A percentile compares a stretch with the other conserved stretches of the same genome.
Evolutionary conservation across 306 rosid genomes (phyloP).

Genomic region (Sophora flavescens): DNA sequence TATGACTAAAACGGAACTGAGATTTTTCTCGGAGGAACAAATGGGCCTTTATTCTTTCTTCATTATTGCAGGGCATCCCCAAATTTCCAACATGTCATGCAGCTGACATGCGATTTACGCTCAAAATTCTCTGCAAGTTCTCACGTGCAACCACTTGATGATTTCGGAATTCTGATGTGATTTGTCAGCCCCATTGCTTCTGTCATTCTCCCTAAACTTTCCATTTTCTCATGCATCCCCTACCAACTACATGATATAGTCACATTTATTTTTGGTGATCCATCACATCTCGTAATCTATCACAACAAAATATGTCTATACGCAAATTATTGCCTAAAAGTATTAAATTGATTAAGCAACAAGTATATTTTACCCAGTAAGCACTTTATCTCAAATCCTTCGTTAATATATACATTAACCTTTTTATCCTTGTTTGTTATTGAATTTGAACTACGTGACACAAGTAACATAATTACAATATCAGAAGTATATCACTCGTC

Average conservation of each 20-base stretch:
- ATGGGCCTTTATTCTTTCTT: too few species aligned
- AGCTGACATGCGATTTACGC: constrained; percentile 2
- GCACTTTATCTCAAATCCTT: neutral
- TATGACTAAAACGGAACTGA: too few species aligned
- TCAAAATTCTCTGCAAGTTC: neutral
- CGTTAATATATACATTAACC: neutral
- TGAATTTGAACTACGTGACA: neutral
- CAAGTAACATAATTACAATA: neutral
- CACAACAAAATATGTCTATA: neutral
- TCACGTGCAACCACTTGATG: constrained; percentile 10
- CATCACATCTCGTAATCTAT: constrained; percentile 11
- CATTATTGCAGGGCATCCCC: too few species aligned
- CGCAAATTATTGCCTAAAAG: neutral
- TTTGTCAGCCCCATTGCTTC: constrained; percentile 11
- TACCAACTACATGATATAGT: constrained; percentile 9
- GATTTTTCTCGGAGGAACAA: too few species aligned
- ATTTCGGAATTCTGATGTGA: neutral
- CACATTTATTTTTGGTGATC: constrained; percentile 3
- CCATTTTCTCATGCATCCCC: constrained; percentile 34
- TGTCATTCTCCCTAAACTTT: constrained; percentile 19
- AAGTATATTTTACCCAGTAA: neutral
- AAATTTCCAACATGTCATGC: neutral
- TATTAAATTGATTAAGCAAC: neutral
- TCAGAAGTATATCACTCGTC: too few species aligned
- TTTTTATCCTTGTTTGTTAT: neutral